phyloP scores from a whole-genome alignment of 1,284 basidiomycete species.

The Cystobasidium sp. region DNA sequence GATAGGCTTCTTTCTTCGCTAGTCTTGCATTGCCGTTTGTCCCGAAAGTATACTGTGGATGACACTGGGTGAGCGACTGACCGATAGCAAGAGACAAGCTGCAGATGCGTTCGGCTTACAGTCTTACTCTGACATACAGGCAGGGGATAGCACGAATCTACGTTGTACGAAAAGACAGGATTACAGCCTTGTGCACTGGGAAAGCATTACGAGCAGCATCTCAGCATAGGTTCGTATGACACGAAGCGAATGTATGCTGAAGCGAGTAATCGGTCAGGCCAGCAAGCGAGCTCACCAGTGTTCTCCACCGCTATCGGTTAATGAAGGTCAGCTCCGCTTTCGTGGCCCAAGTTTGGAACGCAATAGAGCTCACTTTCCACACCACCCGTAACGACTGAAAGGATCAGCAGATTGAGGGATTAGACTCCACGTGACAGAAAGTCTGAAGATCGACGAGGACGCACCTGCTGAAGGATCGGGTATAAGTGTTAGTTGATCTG shows the following conservation, averaged over 20 bases:
- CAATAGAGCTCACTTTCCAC: constrained; percentile 11
- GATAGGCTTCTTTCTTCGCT: constrained; percentile 30
- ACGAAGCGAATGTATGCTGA: too few species aligned
- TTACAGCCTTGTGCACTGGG: constrained; percentile 35
- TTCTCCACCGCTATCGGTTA: constrained; percentile 3
- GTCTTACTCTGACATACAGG: constrained; percentile 32
- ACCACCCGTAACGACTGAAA: constrained; percentile 21
- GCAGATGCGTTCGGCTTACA: background rate
- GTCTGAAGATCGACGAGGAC: background rate
- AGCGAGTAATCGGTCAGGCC: background rate
- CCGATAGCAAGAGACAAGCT: background rate
- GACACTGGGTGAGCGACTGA: too few species aligned
- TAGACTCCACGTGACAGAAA: background rate
- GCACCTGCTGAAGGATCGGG: constrained; percentile 2
- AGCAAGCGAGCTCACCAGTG: constrained; percentile 13
- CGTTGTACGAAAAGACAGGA: constrained; percentile 25
- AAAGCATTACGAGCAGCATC: too few species aligned
- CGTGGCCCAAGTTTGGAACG: background rate
- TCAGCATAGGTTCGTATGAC: too few species aligned
- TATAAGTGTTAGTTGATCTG: background rate
- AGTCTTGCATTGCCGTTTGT: constrained; percentile 32
- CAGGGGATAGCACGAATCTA: constrained; percentile 25
- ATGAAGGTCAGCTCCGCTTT: background rate
- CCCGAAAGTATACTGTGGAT: constrained; percentile 33
- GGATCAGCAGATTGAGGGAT: background rate